Evolutionary conservation across 2,329 filamentous ascomycete species (phyloP), one percentile per base, ranked within the genome.

Genomic region (Ilyonectria sp.): DNA sequence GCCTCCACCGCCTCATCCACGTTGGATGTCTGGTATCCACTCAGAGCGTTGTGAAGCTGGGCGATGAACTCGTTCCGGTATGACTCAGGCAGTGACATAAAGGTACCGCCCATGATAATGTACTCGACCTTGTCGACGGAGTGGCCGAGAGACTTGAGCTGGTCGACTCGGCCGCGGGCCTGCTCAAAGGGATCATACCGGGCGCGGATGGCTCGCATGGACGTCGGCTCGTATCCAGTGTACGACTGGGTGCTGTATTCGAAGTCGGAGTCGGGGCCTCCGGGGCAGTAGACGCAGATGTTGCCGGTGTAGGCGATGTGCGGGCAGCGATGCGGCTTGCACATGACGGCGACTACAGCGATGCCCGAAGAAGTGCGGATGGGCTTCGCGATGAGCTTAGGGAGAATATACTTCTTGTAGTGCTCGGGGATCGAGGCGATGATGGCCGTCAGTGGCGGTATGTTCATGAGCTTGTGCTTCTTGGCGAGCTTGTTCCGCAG

Each of bases 101-200:
- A 99, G 0, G 96, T 99, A 72, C 96, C 96, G 67, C 96, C 96
- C 96, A 99, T 99, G 79, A 99, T 97, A 78, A 99, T 99, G 81
- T 98, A 99, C 84, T 99, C 96, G 26, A 99, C 96, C 81, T 99
- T 99, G 84, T 99, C 96, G 54, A 99, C 96, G 52, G 94, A 97
- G 81, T 99, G 96, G 1, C 96, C 96, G 0, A 99, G 87, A 2
- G 94, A 93, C 81, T 97, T 97, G 78, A 99, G 94, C 83, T 99
- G 96, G 76, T 99, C 97, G 6, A 99, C 95, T 74, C 96, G 91
- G 47, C 96, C 96, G 79, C 96, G 89, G 17, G 96, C 96, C 84
- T 99, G 96, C 82, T 99, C 96, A 75, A 98, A 99, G 0, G 96
- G 96, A 78, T 99, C 97, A 79, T 99, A 99, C 57, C 97, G 91